A percentile compares a stretch with the other conserved stretches of the same genome.
Evolutionary conservation across 352 stramenopile species (phyloP).

Genomic region (Phytophthora cactorum): DNA sequence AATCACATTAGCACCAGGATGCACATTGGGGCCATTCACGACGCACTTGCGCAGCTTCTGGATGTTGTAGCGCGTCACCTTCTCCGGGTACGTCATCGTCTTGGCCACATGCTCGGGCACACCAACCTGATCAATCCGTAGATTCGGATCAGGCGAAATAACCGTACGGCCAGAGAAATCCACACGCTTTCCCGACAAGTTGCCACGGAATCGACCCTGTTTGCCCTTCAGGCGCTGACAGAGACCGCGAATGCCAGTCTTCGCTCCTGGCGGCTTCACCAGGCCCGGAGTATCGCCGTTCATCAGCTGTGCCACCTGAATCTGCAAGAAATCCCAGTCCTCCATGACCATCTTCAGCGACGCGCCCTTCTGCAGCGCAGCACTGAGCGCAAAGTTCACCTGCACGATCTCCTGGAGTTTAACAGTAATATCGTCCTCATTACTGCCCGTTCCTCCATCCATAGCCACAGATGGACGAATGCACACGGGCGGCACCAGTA

Average conservation of each 20-base stretch:
- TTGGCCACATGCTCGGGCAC: slow-evolving; percentile 96
- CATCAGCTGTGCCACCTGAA: slow-evolving; percentile 97
- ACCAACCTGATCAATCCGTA: slow-evolving; percentile 94
- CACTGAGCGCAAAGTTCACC: slow-evolving; percentile 96
- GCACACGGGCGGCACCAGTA: slow-evolving; percentile 98
- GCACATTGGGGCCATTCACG: slow-evolving; percentile 95
- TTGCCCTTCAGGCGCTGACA: slow-evolving; percentile 99
- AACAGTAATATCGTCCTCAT: slow-evolving; percentile 99
- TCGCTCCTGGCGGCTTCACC: slow-evolving; percentile 92
- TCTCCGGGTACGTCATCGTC: slow-evolving; percentile 99
- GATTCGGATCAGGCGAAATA: slow-evolving; percentile 99
- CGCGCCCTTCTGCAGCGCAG: slow-evolving; percentile 94
- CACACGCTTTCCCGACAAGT: slow-evolving; percentile 98
- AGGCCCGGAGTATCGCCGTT: slow-evolving; percentile 98
- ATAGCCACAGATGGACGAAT: slow-evolving; percentile 99
- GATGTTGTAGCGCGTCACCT: slow-evolving; percentile 98
- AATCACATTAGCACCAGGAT: slow-evolving; percentile 97
- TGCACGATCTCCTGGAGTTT: slow-evolving; percentile 99
- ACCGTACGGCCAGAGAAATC: slow-evolving; percentile 99
- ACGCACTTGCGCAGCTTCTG: slow-evolving; percentile 96
- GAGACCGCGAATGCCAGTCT: slow-evolving; percentile 96
- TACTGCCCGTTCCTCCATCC: slow-evolving; percentile 95
- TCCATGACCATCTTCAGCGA: slow-evolving; percentile 99
- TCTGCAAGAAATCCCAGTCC: slow-evolving; percentile 99
- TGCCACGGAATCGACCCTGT: slow-evolving; percentile 98